These are phyloP conservation scores for Boletus rubropictus DNA, from an alignment of 768 basidiomycete genomes.

Conservation along the genomic window DNA sequence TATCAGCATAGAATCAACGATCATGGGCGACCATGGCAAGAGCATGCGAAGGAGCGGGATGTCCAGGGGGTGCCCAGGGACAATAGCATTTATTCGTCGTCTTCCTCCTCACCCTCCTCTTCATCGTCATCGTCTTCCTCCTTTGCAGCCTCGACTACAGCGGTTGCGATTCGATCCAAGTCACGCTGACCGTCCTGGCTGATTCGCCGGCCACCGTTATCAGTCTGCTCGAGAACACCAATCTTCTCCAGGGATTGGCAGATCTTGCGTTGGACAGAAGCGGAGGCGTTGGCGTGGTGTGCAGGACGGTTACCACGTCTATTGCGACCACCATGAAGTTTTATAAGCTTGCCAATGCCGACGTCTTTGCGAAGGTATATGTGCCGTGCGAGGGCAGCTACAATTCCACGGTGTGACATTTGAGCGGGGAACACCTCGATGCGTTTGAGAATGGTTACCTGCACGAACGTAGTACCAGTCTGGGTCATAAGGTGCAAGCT, in stretches of 20 bases:
- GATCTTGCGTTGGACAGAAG: slow-evolving; percentile 88
- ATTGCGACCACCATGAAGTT: slow-evolving; percentile 95
- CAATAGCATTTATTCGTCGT: slow-evolving; percentile 30
- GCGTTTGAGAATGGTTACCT: slow-evolving; percentile 51
- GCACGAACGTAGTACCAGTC: slow-evolving; percentile 99
- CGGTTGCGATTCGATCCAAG: slow-evolving; percentile 88
- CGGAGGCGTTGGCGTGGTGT: slow-evolving; percentile 83
- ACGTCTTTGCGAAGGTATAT: slow-evolving; percentile 99
- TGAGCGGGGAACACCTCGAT: neutral
- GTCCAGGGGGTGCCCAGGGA: slow-evolving; percentile 11
- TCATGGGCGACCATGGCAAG: slow-evolving; percentile 19
- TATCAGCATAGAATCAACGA: slow-evolving; percentile 26
- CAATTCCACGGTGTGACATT: neutral
- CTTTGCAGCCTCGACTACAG: slow-evolving; percentile 73
- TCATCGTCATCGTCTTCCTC: slow-evolving; percentile 73
- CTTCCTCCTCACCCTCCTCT: slow-evolving; percentile 59
- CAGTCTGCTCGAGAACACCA: slow-evolving; percentile 89
- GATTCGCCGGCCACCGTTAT: slow-evolving; percentile 93
- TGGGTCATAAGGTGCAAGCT: slow-evolving; percentile 97
- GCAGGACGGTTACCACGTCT: slow-evolving; percentile 95
- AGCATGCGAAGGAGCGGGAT: slow-evolving; percentile 19
- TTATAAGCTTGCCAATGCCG: slow-evolving; percentile 87
- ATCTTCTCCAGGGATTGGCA: slow-evolving; percentile 99
- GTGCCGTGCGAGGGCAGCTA: slow-evolving; percentile 96
- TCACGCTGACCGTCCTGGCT: slow-evolving; percentile 96